Evolutionary conservation across 2,329 filamentous ascomycete species (phyloP).

Genomic region (Monascus ruber): DNA sequence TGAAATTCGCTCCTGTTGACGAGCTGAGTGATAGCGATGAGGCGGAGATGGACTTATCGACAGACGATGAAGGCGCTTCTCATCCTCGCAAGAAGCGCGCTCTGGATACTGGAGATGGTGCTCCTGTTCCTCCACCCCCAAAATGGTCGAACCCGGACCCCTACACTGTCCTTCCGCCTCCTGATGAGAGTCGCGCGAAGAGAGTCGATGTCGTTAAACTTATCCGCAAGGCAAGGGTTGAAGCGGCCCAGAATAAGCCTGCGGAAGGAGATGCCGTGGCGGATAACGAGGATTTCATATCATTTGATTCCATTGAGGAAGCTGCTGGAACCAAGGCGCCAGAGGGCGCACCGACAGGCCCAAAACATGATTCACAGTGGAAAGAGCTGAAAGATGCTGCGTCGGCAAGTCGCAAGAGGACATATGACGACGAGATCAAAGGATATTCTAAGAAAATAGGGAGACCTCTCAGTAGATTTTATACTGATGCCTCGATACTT

Average conservation of each 20-base stretch:
- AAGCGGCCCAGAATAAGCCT: constrained; percentile 36
- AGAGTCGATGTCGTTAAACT: constrained; percentile 80
- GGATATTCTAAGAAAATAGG: constrained; percentile 42
- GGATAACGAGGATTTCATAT: constrained; percentile 72
- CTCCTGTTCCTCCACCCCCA: constrained; percentile 34
- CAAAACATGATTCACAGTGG: constrained; percentile 17
- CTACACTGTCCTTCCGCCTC: constrained; percentile 75
- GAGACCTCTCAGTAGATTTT: constrained; percentile 42
- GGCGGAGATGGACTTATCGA: constrained; percentile 33
- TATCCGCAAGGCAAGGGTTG: constrained; percentile 77
- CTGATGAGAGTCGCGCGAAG: constrained; percentile 60
- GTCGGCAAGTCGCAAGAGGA: constrained; percentile 64
- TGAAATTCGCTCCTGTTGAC: constrained; percentile 26
- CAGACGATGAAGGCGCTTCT: constrained; percentile 24
- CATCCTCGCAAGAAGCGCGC: constrained; percentile 30
- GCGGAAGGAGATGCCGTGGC: constrained; percentile 45
- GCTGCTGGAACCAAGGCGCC: constrained; percentile 25
- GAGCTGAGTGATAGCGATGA: constrained; percentile 36
- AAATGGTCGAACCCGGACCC: constrained; percentile 96
- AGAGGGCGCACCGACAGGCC: constrained; percentile 26
- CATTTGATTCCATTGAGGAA: constrained; percentile 58
- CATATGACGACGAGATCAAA: constrained; percentile 56
- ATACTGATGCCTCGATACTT: constrained; percentile 40
- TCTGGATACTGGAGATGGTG: constrained; percentile 12
- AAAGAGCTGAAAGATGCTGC: constrained; percentile 31